Percentiles rank a stretch among this genome's conserved stretches.
phyloP scores from a whole-genome alignment of 345 rosid genomes.

The Turnera subulata region DNA sequence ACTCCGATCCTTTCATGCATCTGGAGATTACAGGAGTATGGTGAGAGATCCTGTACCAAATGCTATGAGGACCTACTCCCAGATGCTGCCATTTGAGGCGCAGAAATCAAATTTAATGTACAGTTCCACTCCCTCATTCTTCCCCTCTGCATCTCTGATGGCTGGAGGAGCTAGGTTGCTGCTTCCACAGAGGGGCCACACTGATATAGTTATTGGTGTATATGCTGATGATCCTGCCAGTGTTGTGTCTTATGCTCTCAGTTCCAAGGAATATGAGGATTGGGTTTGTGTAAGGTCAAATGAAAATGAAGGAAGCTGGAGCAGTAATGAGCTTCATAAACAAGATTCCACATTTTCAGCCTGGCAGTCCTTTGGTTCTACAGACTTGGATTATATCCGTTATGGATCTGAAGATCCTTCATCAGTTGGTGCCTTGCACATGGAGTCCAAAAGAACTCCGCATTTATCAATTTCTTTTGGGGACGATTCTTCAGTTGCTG shows the following conservation, averaged over 20 bases:
- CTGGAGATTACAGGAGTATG: constrained; percentile 77
- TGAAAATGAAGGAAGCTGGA: constrained; percentile 44
- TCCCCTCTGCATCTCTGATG: constrained; percentile 59
- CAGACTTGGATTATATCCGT: constrained; percentile 57
- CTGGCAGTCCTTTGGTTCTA: constrained; percentile 62
- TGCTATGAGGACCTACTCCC: constrained; percentile 54
- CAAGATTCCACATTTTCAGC: constrained; percentile 50
- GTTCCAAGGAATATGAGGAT: constrained; percentile 71
- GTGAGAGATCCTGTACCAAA: constrained; percentile 74
- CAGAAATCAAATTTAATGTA: constrained; percentile 55
- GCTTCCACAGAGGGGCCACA: constrained; percentile 49
- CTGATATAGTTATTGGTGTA: constrained; percentile 71
- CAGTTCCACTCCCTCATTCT: constrained; percentile 43
- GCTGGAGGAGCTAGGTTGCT: constrained; percentile 78
- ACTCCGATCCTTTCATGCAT: constrained; percentile 77
- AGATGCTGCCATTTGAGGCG: constrained; percentile 56
- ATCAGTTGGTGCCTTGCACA: constrained; percentile 30
- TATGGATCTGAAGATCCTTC: constrained; percentile 50
- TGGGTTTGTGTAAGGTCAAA: constrained; percentile 49
- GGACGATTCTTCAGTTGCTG: constrained; percentile 54
- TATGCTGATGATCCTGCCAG: constrained; percentile 92
- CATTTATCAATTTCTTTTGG: constrained; percentile 68
- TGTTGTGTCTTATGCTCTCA: constrained; percentile 80
- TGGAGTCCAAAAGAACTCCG: constrained; percentile 62
- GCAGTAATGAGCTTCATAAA: constrained; percentile 31